Evolutionary conservation across 75 land plant species (phyloP).

Genomic region (Pinus taeda): DNA sequence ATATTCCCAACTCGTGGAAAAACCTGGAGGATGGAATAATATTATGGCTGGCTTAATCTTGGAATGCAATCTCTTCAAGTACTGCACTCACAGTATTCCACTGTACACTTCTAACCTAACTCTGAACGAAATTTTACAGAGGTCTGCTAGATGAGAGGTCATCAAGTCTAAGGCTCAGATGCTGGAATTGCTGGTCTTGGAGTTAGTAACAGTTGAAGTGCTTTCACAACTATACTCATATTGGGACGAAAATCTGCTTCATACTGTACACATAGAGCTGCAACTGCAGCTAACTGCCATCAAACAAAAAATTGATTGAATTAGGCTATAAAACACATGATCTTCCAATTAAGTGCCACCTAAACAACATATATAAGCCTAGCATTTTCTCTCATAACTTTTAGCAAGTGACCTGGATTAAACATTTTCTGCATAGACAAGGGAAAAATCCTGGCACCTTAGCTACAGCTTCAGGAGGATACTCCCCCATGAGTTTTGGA

Average conservation of each 20-base stretch:
- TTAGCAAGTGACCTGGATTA: neutral
- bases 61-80: too few species aligned
- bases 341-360: neutral
- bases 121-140: too few species aligned
- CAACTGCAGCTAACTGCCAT: constrained; percentile 67
- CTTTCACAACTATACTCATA: constrained; percentile 70
- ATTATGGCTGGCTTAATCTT: too few species aligned
- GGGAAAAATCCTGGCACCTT: constrained; percentile 28
- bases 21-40: too few species aligned
- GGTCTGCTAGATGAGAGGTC: too few species aligned
- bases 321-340: neutral
- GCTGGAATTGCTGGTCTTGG: constrained; percentile 38
- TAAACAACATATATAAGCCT: neutral
- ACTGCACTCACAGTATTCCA: too few species aligned
- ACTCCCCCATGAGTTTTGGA: constrained; percentile 53
- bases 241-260: constrained; percentile 67
- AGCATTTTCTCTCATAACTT: neutral
- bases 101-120: too few species aligned
- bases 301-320: neutral
- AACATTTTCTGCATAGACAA: neutral
- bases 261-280: constrained; percentile 71
- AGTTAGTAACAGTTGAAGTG: constrained; percentile 50
- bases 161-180: constrained; percentile 9
- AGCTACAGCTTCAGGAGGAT: constrained; percentile 67
- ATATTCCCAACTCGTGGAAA: too few species aligned